Evolutionary conservation across 2,329 filamentous ascomycete species (phyloP).

Genomic region (Boeremia exigua): DNA sequence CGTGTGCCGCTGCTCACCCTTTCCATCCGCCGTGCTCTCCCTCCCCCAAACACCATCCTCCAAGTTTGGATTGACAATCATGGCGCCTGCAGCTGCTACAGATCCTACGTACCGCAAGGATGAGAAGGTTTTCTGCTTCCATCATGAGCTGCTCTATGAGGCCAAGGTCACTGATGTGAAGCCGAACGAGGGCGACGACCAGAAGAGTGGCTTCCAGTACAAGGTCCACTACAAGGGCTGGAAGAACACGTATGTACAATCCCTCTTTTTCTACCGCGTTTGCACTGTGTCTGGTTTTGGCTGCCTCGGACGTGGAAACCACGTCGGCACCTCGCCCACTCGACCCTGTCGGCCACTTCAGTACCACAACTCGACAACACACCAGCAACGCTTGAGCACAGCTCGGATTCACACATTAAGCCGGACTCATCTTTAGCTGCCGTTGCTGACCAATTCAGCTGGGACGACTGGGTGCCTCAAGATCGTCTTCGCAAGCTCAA

Average conservation of each 20-base stretch:
- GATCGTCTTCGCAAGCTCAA: conserved; percentile 94
- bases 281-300: neutral
- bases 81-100: conserved; percentile 62
- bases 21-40: conserved; percentile 21
- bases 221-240: conserved; percentile 98
- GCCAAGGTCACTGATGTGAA: conserved; percentile 89
- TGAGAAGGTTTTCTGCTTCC: conserved; percentile 95
- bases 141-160: conserved; percentile 96
- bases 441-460: conserved; percentile 58
- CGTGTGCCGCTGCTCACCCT: conserved; percentile 23
- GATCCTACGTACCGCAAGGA: conserved; percentile 70
- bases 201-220: conserved; percentile 81
- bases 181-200: conserved; percentile 66
- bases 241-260: conserved; percentile 83
- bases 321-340: conserved; percentile 21
- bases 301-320: conserved; percentile 2
- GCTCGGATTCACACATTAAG: too few species aligned
- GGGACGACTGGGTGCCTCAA: conserved; percentile 97
- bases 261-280: neutral
- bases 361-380: conserved; percentile 4
- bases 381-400: neutral
- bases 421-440: neutral
- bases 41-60: conserved; percentile 17
- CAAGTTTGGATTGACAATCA: conserved; percentile 21
- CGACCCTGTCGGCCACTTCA: conserved; percentile 19